Evolutionary conservation across 352 stramenopile genomes (phyloP).

Genomic region (Poterioochromonas sp.): DNA sequence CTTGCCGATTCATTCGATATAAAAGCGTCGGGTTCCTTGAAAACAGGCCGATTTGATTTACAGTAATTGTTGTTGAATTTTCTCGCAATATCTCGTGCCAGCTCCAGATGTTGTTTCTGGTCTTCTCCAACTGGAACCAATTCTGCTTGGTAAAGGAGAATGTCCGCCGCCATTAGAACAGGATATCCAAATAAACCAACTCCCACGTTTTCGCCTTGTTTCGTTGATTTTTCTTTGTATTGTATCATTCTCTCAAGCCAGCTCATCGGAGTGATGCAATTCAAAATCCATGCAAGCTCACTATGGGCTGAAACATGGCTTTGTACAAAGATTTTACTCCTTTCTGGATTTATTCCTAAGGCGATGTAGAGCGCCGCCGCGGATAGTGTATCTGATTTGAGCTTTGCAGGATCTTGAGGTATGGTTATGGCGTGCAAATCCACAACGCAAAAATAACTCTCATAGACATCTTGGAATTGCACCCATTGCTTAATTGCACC

Average conservation of each 20-base stretch:
- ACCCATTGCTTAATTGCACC: slow-evolving; percentile 96
- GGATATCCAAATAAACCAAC: slow-evolving; percentile 94
- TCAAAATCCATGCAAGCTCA: slow-evolving; percentile 93
- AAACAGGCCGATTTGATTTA: slow-evolving; percentile 51
- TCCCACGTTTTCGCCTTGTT: slow-evolving; percentile 62
- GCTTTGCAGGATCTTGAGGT: slow-evolving; percentile 71
- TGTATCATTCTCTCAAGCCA: slow-evolving; percentile 99
- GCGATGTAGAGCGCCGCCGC: slow-evolving; percentile 87
- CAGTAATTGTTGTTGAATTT: slow-evolving; percentile 91
- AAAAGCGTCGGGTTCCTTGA: slow-evolving; percentile 61
- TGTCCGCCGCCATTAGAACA: slow-evolving; percentile 97
- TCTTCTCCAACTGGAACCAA: slow-evolving; percentile 94
- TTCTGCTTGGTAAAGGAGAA: slow-evolving; percentile 94
- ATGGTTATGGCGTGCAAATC: slow-evolving; percentile 97
- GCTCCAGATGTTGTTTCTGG: slow-evolving; percentile 94
- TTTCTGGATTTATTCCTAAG: slow-evolving; percentile 62
- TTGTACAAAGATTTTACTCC: slow-evolving; percentile 69
- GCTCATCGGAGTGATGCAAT: slow-evolving; percentile 90
- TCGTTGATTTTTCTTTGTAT: slow-evolving; percentile 96
- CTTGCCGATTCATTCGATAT: slow-evolving; percentile 75
- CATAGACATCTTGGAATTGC: slow-evolving; percentile 68
- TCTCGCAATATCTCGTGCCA: slow-evolving; percentile 88
- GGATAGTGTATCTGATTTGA: slow-evolving; percentile 62
- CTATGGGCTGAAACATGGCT: slow-evolving; percentile 78
- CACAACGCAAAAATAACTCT: slow-evolving; percentile 84